These are phyloP conservation scores for Penicillium aurantiogriseum DNA, from an alignment of 2,329 filamentous ascomycete genomes.

Conservation along the genomic window DNA sequence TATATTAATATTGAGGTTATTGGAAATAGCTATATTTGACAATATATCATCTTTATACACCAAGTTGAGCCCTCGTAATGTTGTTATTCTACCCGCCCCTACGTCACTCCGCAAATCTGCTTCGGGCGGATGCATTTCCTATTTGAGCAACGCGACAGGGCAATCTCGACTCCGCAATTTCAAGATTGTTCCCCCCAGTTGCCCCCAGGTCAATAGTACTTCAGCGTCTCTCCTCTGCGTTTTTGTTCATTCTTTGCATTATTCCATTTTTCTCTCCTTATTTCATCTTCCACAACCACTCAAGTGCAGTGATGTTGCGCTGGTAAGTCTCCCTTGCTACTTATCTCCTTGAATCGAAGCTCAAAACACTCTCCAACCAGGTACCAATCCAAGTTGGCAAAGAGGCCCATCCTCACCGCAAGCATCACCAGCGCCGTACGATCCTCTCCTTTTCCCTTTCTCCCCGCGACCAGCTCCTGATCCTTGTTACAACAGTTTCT, in stretches of 20 bases:
- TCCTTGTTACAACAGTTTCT: constrained; percentile 57
- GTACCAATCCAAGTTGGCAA: constrained; percentile 82
- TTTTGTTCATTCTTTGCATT: constrained; percentile 7
- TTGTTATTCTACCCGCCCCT: not conserved
- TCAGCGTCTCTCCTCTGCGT: not conserved
- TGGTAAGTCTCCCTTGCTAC: constrained; percentile 28
- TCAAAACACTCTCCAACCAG: constrained; percentile 43
- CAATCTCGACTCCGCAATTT: constrained; percentile 27
- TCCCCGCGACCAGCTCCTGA: not conserved
- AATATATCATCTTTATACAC: not conserved
- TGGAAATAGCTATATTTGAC: too few species aligned
- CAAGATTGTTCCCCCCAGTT: constrained; percentile 16
- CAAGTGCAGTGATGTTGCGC: constrained; percentile 33
- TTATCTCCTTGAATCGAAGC: constrained; percentile 12
- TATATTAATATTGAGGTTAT: not conserved
- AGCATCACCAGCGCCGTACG: constrained; percentile 76
- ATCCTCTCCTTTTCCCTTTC: not conserved
- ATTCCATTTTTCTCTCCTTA: not conserved
- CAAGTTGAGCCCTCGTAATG: not conserved
- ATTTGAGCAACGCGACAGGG: constrained; percentile 5
- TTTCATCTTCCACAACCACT: not conserved
- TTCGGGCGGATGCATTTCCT: constrained; percentile 19
- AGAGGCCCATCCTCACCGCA: constrained; percentile 83
- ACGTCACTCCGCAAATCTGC: constrained; percentile 10
- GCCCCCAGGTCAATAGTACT: not conserved